Evolutionary conservation across 106 monocot genomes (phyloP).

Genomic region (Acorus gramineus): DNA sequence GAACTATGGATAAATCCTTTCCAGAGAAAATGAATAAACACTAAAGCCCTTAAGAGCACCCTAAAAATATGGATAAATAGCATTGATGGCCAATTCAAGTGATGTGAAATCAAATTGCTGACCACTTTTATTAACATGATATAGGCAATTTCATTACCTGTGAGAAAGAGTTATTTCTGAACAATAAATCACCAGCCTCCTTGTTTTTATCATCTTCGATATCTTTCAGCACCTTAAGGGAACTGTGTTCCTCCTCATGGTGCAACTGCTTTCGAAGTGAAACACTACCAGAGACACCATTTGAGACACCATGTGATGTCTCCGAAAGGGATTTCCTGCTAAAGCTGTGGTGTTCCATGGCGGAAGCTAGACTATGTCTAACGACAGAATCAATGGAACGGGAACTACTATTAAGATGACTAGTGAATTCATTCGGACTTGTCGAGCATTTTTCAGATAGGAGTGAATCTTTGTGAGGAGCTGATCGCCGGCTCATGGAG

Average conservation of each 20-base stretch:
- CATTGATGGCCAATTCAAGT: too few relatives aligned
- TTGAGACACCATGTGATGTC: conserved; percentile 23
- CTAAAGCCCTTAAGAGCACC: too few relatives aligned
- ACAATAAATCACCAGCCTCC: conserved; percentile 13
- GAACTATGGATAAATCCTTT: too few relatives aligned
- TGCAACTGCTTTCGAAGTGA: conserved; percentile 77
- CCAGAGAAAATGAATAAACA: too few relatives aligned
- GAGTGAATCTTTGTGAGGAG: conserved; percentile 41
- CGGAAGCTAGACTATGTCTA: conserved; percentile 40
- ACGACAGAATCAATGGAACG: conserved; percentile 26
- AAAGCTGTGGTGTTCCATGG: conserved; percentile 48
- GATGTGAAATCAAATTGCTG: too few relatives aligned
- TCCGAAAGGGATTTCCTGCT: conserved; percentile 85
- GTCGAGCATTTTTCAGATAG: conserved; percentile 34
- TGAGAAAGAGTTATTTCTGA: conserved; percentile 4
- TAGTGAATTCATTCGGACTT: conserved; percentile 31
- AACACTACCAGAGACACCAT: conserved; percentile 23
- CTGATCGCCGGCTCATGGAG: conserved; percentile 58
- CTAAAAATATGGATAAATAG: too few relatives aligned
- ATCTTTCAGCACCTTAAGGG: conserved; percentile 40
- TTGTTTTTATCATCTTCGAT: conserved; percentile 48
- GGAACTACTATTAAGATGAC: conserved; percentile 25
- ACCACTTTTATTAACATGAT: too few relatives aligned
- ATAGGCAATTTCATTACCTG: conserved; percentile 15
- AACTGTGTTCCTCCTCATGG: conserved; percentile 48